These are phyloP conservation scores for Perkinsela sp. DNA, from an alignment of 208 protist species.

Conservation along the genomic window DNA sequence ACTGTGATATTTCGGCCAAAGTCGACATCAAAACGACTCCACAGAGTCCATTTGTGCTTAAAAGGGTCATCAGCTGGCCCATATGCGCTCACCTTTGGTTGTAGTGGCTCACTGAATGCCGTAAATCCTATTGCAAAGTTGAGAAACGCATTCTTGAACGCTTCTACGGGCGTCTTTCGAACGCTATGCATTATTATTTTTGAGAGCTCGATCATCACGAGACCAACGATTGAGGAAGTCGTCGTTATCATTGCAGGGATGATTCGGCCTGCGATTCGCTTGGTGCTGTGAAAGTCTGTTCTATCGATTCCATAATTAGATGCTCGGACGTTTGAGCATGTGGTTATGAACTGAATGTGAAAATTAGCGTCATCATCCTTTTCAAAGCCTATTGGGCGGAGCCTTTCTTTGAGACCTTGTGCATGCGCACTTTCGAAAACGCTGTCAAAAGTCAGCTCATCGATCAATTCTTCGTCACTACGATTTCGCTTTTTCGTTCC, in stretches of 20 bases:
- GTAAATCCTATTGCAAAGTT: slow-evolving; percentile 90
- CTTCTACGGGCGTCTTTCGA: slow-evolving; percentile 13
- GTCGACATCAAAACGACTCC: slow-evolving; percentile 82
- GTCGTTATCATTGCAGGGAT: slow-evolving; percentile 99
- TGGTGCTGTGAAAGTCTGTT: slow-evolving; percentile 35
- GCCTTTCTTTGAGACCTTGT: slow-evolving; percentile 3
- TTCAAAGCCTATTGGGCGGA: slow-evolving; percentile 56
- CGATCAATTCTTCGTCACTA: neutral
- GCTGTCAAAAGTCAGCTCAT: neutral
- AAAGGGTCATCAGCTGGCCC: slow-evolving; percentile 13
- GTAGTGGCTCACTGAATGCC: slow-evolving; percentile 76
- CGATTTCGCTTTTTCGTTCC: neutral
- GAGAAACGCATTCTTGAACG: slow-evolving; percentile 79
- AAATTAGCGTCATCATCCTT: slow-evolving; percentile 74
- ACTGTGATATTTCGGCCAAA: slow-evolving; percentile 71
- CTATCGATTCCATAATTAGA: slow-evolving; percentile 61
- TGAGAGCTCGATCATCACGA: slow-evolving; percentile 84
- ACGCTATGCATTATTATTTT: slow-evolving; percentile 64
- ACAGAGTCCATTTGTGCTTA: slow-evolving; percentile 63
- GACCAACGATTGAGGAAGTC: slow-evolving; percentile 88
- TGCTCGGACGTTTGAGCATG: slow-evolving; percentile 67
- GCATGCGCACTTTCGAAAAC: neutral
- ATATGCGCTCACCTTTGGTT: slow-evolving; percentile 19
- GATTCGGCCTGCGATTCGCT: slow-evolving; percentile 86
- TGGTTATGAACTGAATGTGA: slow-evolving; percentile 74